Evolutionary conservation across 495 filamentous ascomycete species (phyloP).

Genomic region (Clavariopsis aquatica): DNA sequence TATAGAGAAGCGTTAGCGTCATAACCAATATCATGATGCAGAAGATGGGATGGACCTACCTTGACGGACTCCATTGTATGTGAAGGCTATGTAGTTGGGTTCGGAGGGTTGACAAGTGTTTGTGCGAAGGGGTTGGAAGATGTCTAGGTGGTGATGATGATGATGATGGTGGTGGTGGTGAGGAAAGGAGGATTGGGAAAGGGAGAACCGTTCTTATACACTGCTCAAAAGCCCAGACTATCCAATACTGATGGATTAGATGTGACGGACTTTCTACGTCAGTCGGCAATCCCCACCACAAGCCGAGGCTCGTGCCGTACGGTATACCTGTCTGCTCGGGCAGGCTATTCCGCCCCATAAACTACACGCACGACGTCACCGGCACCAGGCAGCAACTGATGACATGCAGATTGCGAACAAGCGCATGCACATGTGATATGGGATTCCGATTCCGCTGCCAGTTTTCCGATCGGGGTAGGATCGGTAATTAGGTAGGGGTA

Average conservation of each 20-base stretch:
- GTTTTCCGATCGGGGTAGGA: background rate
- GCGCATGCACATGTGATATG: background rate
- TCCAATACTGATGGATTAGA: background rate
- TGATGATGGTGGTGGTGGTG: too few species aligned
- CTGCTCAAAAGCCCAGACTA: background rate
- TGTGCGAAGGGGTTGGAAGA: background rate
- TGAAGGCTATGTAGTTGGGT: background rate
- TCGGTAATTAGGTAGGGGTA: too few species aligned
- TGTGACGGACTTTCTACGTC: background rate
- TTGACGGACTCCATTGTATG: background rate
- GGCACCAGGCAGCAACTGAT: background rate
- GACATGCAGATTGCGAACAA: background rate
- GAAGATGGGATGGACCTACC: background rate
- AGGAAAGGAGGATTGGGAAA: background rate
- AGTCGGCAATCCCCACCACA: background rate
- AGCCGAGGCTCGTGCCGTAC: background rate
- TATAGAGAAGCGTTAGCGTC: conserved; percentile 13
- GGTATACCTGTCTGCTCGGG: background rate
- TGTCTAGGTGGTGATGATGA: background rate
- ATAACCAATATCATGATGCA: too few species aligned
- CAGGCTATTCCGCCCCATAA: background rate
- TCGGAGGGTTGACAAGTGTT: background rate
- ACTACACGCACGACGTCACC: background rate
- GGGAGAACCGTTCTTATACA: background rate
- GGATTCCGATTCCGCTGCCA: background rate